These are phyloP conservation scores for Solanum bulbocastanum DNA, from an alignment of 257 asterid genomes.

Conservation along the genomic window DNA sequence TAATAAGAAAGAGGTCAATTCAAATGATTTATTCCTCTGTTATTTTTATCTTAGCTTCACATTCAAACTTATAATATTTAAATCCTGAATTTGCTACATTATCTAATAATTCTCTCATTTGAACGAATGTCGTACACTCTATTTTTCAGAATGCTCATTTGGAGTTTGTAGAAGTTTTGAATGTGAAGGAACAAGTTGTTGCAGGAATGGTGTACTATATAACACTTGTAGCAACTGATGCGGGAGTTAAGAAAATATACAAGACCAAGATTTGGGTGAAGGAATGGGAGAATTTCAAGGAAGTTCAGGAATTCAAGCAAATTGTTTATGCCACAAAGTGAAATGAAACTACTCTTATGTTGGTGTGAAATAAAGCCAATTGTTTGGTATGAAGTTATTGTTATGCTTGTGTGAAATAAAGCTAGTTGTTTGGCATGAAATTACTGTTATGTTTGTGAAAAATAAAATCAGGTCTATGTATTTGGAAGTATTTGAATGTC, in stretches of 20 bases:
- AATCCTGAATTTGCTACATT: too few relatives aligned
- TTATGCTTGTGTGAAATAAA: too few relatives aligned
- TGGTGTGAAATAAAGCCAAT: too few relatives aligned
- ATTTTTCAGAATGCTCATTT: not conserved
- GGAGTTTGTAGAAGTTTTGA: not conserved
- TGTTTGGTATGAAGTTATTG: too few relatives aligned
- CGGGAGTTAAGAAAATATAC: not conserved
- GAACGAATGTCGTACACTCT: not conserved
- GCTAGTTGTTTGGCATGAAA: too few relatives aligned
- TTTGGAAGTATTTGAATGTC: too few relatives aligned
- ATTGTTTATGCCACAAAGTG: not conserved
- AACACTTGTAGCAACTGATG: not conserved
- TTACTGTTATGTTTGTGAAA: too few relatives aligned
- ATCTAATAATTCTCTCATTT: too few relatives aligned
- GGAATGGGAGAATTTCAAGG: conserved; percentile 4
- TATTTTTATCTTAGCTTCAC: too few relatives aligned
- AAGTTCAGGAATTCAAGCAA: conserved; percentile 1
- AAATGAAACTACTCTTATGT: not conserved
- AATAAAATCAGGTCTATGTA: too few relatives aligned
- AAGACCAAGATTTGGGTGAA: conserved; percentile 2
- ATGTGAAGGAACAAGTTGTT: conserved; percentile 2
- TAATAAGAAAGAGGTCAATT: not conserved
- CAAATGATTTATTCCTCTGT: too few relatives aligned
- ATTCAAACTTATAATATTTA: too few relatives aligned
- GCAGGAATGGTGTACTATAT: not conserved